Conservation (phyloP, 257 asterid genomes). For the Marsdenia floribunda region DNA sequence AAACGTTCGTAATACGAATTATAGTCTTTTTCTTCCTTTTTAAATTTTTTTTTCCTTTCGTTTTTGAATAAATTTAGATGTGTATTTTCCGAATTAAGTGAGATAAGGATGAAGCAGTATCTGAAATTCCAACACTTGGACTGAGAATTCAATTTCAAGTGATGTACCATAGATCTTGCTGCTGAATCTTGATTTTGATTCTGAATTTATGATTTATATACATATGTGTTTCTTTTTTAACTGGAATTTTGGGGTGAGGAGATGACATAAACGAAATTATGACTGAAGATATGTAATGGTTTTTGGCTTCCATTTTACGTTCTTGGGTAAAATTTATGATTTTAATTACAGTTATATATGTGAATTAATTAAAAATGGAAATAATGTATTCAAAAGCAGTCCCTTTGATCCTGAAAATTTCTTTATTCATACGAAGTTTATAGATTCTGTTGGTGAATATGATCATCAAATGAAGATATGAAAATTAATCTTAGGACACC, state of each 20-base stretch:
- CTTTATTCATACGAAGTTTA: neutral
- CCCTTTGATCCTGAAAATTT: neutral
- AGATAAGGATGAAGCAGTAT: constrained; percentile 33
- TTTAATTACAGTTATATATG: no score
- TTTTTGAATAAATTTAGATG: neutral
- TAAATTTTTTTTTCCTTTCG: no score
- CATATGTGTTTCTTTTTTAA: neutral
- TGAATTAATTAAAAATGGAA: no score
- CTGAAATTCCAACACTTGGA: constrained; percentile 39
- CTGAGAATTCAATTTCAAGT: constrained; percentile 23
- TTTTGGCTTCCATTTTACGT: no score
- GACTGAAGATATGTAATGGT: no score
- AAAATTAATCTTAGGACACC: constrained; percentile 37
- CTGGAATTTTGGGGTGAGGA: neutral
- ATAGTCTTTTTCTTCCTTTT: no score
- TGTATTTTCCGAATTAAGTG: no score
- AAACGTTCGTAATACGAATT: no score
- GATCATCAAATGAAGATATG: constrained; percentile 25
- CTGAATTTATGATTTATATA: neutral
- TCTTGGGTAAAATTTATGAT: no score
- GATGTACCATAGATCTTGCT: constrained; percentile 21
- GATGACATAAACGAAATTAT: no score
- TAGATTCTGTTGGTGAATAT: neutral
- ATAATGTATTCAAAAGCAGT: no score
- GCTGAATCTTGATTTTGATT: constrained; percentile 23